phyloP scores from a whole-genome alignment of 192 early-diverging fungal species.

The Coemansia erecta region DNA sequence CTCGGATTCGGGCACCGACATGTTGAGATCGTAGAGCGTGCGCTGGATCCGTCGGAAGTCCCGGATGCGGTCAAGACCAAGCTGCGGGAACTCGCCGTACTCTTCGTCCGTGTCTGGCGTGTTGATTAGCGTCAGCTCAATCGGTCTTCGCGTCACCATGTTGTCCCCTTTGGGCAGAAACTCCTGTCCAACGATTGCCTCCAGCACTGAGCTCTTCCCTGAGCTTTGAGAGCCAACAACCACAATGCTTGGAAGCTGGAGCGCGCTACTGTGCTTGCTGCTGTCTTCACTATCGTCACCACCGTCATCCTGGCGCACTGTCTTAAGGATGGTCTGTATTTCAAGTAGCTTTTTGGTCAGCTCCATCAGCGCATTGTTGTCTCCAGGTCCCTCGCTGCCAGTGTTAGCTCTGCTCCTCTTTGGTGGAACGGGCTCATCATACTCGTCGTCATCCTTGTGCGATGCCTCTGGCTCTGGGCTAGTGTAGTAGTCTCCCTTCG shows the following conservation, averaged over 20 bases:
- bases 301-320: slow-evolving; percentile 56
- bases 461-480: slow-evolving; percentile 26
- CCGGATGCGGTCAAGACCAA: slow-evolving; percentile 82
- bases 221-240: slow-evolving; percentile 84
- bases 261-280: slow-evolving; percentile 57
- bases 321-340: slow-evolving; percentile 89
- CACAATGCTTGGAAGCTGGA: slow-evolving; percentile 86
- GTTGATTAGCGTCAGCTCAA: slow-evolving; percentile 81
- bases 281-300: slow-evolving; percentile 1
- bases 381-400: neutral
- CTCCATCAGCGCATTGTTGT: slow-evolving; percentile 53
- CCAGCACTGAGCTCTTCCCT: slow-evolving; percentile 83
- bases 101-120: slow-evolving; percentile 73
- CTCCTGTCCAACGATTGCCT: slow-evolving; percentile 82
- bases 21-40: slow-evolving; percentile 91
- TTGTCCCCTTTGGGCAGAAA: slow-evolving; percentile 84
- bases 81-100: slow-evolving; percentile 82
- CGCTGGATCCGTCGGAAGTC: slow-evolving; percentile 90
- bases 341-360: slow-evolving; percentile 94
- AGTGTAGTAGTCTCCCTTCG: slow-evolving; percentile 49
- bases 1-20: slow-evolving; percentile 90
- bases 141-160: slow-evolving; percentile 83
- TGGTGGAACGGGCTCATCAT: neutral
- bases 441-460: slow-evolving; percentile 7
- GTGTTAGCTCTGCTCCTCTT: neutral